Percentiles rank a stretch among this genome's conserved stretches.
Evolutionary conservation across 1,139 yeast species (phyloP).

Genomic region (Protomyces arabidopsidicola): DNA sequence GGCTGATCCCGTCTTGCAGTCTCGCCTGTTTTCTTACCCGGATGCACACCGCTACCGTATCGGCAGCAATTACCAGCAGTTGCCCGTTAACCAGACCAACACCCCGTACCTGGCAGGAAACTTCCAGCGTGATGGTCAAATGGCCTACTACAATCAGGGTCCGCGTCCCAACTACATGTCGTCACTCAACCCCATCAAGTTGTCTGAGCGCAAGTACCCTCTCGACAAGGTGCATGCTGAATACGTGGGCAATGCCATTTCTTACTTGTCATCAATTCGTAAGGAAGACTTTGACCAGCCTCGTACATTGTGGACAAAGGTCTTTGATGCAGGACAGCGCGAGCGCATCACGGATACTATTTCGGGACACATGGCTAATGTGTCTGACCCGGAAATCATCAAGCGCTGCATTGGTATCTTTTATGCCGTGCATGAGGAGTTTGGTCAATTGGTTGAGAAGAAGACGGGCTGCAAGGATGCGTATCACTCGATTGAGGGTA

Average conservation of each 20-base stretch:
- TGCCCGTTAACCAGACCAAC: slow-evolving; percentile 61
- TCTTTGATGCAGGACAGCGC: slow-evolving; percentile 75
- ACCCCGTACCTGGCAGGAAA: slow-evolving; percentile 37
- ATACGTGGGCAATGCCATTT: slow-evolving; percentile 83
- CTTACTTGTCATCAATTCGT: slow-evolving; percentile 52
- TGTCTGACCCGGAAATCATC: slow-evolving; percentile 64
- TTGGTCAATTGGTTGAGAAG: slow-evolving; percentile 59
- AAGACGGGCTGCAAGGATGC: slow-evolving; percentile 43
- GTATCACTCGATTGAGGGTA: slow-evolving; percentile 17
- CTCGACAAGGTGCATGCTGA: slow-evolving; percentile 56
- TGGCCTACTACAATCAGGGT: slow-evolving; percentile 81
- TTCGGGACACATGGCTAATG: slow-evolving; percentile 66
- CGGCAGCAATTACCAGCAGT: slow-evolving; percentile 65
- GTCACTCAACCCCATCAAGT: slow-evolving; percentile 49
- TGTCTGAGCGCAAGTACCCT: slow-evolving; percentile 37
- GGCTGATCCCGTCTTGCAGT: slow-evolving; percentile 82
- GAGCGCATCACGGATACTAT: slow-evolving; percentile 77
- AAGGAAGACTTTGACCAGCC: slow-evolving; percentile 67
- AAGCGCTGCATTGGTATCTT: slow-evolving; percentile 77
- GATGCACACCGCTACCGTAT: slow-evolving; percentile 72
- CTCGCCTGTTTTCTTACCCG: slow-evolving; percentile 77
- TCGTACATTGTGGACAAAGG: slow-evolving; percentile 58
- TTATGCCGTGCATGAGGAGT: slow-evolving; percentile 61
- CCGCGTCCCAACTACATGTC: slow-evolving; percentile 62
- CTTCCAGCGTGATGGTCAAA: slow-evolving; percentile 75